A percentile compares a stretch with the other conserved stretches of the same genome.
phyloP scores from a whole-genome alignment of 305 asterid species.

The Solanum chacoense region DNA sequence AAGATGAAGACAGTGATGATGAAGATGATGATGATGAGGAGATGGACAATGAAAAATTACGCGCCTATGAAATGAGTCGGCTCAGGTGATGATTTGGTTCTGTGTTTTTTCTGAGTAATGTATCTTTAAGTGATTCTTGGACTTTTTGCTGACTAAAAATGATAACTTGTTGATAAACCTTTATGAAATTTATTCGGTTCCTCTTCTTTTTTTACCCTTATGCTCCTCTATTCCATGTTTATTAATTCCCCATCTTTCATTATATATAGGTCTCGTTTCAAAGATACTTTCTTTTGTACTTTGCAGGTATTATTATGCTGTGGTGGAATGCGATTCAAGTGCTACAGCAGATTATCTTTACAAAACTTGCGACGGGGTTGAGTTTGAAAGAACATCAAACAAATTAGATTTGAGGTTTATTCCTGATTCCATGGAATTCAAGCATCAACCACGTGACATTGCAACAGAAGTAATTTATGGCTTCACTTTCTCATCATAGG shows the following conservation, averaged over 20 bases:
- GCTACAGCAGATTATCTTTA: conserved; percentile 83
- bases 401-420: conserved; percentile 87
- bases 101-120: background rate
- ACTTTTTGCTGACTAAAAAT: background rate
- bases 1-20: conserved; percentile 24
- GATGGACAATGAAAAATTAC: conserved; percentile 53
- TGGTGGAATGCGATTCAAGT: conserved; percentile 74
- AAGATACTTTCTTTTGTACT: background rate
- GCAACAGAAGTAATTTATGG: conserved; percentile 53
- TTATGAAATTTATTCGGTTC: background rate
- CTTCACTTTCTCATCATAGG: background rate
- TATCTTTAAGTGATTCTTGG: background rate
- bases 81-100: conserved; percentile 36
- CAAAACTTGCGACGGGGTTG: conserved; percentile 74
- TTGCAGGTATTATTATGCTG: conserved; percentile 75
- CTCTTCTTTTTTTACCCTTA: background rate
- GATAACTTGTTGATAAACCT: background rate
- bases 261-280: background rate
- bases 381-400: conserved; percentile 83
- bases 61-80: conserved; percentile 82
- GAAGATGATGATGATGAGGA: conserved; percentile 33
- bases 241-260: background rate
- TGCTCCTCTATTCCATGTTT: background rate
- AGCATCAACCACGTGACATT: conserved; percentile 75
- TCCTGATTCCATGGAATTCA: conserved; percentile 78